Percentiles rank a stretch among this genome's conserved stretches.
These are phyloP conservation scores for Eutrema japonicum DNA, from an alignment of 345 rosid genomes.

Conservation along the genomic window DNA sequence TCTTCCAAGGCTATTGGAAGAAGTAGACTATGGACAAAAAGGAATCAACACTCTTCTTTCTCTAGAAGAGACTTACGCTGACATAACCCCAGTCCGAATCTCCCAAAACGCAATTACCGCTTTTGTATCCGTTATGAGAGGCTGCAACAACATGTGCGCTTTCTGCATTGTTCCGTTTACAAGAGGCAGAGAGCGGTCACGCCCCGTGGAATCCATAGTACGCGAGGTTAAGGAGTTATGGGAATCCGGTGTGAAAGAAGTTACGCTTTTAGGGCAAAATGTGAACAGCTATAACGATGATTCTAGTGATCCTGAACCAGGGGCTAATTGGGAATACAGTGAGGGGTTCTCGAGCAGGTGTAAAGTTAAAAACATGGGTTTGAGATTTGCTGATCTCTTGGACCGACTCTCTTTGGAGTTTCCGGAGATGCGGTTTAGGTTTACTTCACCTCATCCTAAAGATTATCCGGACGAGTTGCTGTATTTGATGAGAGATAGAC, in stretches of 20 bases:
- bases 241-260: constrained; percentile 90
- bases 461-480: constrained; percentile 87
- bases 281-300: constrained; percentile 92
- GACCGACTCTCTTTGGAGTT: constrained; percentile 78
- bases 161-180: constrained; percentile 97
- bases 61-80: constrained; percentile 92
- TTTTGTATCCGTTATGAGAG: constrained; percentile 93
- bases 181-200: constrained; percentile 92
- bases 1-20: constrained; percentile 77
- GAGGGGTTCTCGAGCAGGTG: constrained; percentile 87
- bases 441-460: constrained; percentile 96
- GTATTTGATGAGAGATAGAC: constrained; percentile 76
- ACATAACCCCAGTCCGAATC: constrained; percentile 79
- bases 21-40: constrained; percentile 88
- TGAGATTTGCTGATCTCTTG: constrained; percentile 89
- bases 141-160: constrained; percentile 97
- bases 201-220: constrained; percentile 84
- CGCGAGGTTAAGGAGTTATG: constrained; percentile 84
- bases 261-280: constrained; percentile 91
- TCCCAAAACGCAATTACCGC: constrained; percentile 69
- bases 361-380: constrained; percentile 79
- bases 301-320: constrained; percentile 63
- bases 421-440: constrained; percentile 97
- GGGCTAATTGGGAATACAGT: constrained; percentile 70
- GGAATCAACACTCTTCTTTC: constrained; percentile 96